These are phyloP conservation scores for Iris pallida DNA, from an alignment of 116 monocot genomes.

Conservation along the genomic window DNA sequence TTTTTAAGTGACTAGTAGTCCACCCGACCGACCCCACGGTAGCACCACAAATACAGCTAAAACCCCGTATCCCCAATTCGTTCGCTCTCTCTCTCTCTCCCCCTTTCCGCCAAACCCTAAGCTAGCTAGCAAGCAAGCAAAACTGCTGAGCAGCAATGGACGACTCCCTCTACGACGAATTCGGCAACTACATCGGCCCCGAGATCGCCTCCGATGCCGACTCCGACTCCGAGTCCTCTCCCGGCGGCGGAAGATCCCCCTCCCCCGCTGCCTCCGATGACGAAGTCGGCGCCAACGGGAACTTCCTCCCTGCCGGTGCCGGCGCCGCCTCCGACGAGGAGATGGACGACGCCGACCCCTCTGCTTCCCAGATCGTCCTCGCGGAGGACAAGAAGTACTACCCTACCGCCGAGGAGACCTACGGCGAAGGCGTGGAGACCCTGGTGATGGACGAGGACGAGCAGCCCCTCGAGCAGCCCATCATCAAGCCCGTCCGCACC, in stretches of 20 bases:
- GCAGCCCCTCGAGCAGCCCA: conserved; percentile 85
- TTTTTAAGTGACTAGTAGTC: too few relatives aligned
- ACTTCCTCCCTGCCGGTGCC: conserved; percentile 27
- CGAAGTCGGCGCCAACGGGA: conserved; percentile 22
- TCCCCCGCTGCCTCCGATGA: conserved; percentile 18
- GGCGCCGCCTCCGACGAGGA: conserved; percentile 45
- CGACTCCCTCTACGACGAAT: conserved; percentile 95
- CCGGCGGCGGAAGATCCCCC: conserved; percentile 6
- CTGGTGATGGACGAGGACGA: conserved; percentile 99
- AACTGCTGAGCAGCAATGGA: conserved; percentile 57
- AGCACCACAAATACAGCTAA: too few relatives aligned
- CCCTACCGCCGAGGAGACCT: conserved; percentile 95
- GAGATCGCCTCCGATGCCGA: conserved; percentile 71
- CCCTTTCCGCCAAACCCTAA: too few relatives aligned
- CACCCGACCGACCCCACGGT: too few relatives aligned
- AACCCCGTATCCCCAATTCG: too few relatives aligned
- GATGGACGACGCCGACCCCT: conserved; percentile 19
- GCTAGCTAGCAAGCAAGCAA: too few relatives aligned
- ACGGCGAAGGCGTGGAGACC: conserved; percentile 86
- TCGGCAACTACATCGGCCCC: conserved; percentile 98
- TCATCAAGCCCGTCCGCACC: conserved; percentile 79
- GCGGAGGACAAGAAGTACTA: conserved; percentile 99
- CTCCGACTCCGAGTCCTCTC: conserved; percentile 34
- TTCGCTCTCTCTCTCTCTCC: too few relatives aligned
- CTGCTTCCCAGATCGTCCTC: conserved; percentile 68